Evolutionary conservation across 2,329 filamentous ascomycete species (phyloP).

Genomic region (Fusarium anthophilum): DNA sequence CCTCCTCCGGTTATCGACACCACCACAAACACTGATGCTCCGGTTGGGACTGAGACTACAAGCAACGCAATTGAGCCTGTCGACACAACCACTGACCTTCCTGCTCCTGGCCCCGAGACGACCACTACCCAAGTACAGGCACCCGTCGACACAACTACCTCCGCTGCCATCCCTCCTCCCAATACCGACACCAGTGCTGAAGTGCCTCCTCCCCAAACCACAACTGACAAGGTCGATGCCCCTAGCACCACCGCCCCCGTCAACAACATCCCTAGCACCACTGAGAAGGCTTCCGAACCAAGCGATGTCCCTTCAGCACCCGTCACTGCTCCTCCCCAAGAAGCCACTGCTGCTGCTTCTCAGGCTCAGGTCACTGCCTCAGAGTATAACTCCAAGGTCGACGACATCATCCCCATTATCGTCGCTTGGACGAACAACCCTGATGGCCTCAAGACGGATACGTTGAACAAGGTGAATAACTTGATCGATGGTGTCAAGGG

Average conservation of each 20-base stretch:
- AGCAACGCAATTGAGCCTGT: neutral
- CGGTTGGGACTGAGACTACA: neutral
- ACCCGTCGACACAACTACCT: neutral
- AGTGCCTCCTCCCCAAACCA: neutral
- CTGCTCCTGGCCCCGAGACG: neutral
- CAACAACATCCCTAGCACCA: neutral
- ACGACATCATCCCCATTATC: slow-evolving; percentile 11
- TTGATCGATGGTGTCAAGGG: slow-evolving; percentile 13
- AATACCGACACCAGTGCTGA: neutral
- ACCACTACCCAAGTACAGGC: neutral
- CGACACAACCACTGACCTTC: neutral
- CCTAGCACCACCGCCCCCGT: neutral
- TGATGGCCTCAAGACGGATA: slow-evolving; percentile 4
- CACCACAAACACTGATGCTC: neutral
- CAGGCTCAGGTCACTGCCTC: slow-evolving; percentile 9
- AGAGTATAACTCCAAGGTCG: slow-evolving; percentile 1
- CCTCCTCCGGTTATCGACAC: neutral
- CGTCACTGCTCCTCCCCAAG: neutral
- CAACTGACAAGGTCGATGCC: neutral
- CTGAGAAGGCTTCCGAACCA: neutral
- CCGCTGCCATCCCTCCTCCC: neutral
- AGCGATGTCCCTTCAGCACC: neutral
- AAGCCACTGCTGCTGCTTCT: neutral
- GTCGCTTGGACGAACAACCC: slow-evolving; percentile 4
- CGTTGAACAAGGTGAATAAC: slow-evolving; percentile 15